A percentile compares a stretch with the other conserved stretches of the same genome.
Evolutionary conservation across 139 green algal genomes (phyloP).

Genomic region (Chlamydomonas applanata): DNA sequence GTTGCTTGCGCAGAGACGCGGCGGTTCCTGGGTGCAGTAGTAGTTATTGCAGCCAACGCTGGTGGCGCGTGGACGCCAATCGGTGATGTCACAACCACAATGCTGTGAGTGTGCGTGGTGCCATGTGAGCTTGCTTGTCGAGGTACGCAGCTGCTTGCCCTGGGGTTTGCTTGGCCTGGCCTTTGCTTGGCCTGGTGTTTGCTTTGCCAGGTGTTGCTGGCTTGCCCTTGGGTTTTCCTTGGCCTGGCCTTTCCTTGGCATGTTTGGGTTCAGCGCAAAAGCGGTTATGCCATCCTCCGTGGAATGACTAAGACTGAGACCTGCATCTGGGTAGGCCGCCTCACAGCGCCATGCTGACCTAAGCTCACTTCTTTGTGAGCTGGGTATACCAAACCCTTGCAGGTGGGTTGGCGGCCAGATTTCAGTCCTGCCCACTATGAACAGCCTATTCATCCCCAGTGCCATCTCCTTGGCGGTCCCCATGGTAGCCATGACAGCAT

Average conservation of each 20-base stretch:
- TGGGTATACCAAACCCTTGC: neutral
- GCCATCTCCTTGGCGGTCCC: constrained; percentile 48
- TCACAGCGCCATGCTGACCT: too few species aligned
- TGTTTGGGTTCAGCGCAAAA: too few species aligned
- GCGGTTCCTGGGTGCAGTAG: constrained; percentile 60
- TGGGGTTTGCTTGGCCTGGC: too few species aligned
- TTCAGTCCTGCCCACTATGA: constrained; percentile 58
- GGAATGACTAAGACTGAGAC: too few species aligned
- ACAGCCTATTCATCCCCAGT: constrained; percentile 42
- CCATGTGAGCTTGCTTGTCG: neutral
- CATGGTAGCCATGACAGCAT: constrained; percentile 37
- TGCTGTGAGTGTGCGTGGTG: constrained; percentile 53
- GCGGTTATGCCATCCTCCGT: too few species aligned
- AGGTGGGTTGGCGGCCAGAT: constrained; percentile 70
- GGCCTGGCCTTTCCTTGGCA: too few species aligned
- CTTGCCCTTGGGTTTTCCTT: too few species aligned
- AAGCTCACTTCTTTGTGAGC: too few species aligned
- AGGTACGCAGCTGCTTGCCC: neutral
- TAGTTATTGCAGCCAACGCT: constrained; percentile 76
- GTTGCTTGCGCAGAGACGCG: constrained; percentile 30
- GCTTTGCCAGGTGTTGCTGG: too few species aligned
- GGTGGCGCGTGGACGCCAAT: constrained; percentile 80
- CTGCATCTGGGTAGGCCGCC: too few species aligned
- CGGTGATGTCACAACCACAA: constrained; percentile 75
- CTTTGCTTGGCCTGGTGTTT: too few species aligned